These are phyloP conservation scores for Massariosphaeria phaeospora DNA, from an alignment of 495 filamentous ascomycete genomes.

Conservation along the genomic window DNA sequence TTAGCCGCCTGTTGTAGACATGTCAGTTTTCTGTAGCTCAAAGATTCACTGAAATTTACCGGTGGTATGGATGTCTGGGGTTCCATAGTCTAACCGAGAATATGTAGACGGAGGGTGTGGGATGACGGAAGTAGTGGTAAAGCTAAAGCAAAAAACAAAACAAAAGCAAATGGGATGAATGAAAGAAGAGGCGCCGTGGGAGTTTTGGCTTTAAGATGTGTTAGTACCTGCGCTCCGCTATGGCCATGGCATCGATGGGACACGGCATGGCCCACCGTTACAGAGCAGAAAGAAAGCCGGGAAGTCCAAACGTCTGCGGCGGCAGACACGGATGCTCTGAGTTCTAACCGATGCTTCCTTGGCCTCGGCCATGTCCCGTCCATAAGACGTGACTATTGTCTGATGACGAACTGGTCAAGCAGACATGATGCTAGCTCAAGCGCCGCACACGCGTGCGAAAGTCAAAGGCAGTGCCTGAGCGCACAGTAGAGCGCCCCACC, in stretches of 20 bases:
- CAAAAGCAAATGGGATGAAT: neutral
- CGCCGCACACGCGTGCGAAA: slow-evolving; percentile 24
- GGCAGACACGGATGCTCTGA: neutral
- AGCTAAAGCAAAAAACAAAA: neutral
- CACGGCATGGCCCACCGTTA: neutral
- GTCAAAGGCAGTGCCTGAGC: neutral
- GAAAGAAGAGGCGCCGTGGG: neutral
- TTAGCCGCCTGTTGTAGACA: slow-evolving; percentile 42
- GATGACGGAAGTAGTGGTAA: neutral
- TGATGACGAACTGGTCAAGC: slow-evolving; percentile 6
- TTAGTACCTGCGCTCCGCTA: neutral
- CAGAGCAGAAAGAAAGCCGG: neutral
- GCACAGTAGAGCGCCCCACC: slow-evolving; percentile 15
- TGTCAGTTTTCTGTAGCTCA: neutral
- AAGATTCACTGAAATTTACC: slow-evolving; percentile 2
- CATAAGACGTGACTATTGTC: neutral
- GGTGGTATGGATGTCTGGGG: slow-evolving; percentile 29
- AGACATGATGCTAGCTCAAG: slow-evolving; percentile 22
- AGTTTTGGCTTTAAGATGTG: slow-evolving; percentile 3
- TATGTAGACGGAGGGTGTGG: neutral
- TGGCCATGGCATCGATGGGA: slow-evolving; percentile 3
- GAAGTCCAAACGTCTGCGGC: neutral
- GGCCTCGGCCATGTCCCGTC: slow-evolving; percentile 2
- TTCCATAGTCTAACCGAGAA: slow-evolving; percentile 6
- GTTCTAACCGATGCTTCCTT: slow-evolving; percentile 4